Percentiles rank a stretch among this genome's conserved stretches.
Evolutionary conservation across 2,329 filamentous ascomycete species (phyloP).

Genomic region (Zopfia rhizophila): DNA sequence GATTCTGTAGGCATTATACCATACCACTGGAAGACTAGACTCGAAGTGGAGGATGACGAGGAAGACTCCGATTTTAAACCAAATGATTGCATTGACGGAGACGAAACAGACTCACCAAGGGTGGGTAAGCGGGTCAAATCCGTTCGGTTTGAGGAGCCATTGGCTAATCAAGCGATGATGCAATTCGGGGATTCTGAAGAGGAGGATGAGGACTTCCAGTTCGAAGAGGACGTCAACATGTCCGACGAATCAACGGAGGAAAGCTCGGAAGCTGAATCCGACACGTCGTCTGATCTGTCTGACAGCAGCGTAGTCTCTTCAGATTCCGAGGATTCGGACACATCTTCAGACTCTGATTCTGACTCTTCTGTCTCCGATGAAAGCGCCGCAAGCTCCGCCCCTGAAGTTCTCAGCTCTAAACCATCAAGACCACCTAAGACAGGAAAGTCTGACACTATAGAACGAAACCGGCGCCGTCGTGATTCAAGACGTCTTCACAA

Average conservation of each 20-base stretch:
- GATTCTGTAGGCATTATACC: too few relatives aligned
- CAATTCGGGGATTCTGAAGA: neutral
- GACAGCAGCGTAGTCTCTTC: conserved; percentile 43
- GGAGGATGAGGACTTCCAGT: conserved; percentile 42
- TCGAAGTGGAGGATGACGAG: too few relatives aligned
- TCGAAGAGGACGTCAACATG: conserved; percentile 27
- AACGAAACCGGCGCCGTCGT: conserved; percentile 66
- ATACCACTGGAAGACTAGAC: conserved; percentile 5
- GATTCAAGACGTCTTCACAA: conserved; percentile 60
- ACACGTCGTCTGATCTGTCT: conserved; percentile 20
- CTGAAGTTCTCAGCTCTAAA: conserved; percentile 25
- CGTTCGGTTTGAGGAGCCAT: conserved; percentile 35
- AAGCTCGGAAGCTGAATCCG: conserved; percentile 22
- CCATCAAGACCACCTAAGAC: conserved; percentile 54
- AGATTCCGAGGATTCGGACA: conserved; percentile 53
- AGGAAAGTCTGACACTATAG: conserved; percentile 61
- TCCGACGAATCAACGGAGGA: conserved; percentile 27
- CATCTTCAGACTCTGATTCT: conserved; percentile 41
- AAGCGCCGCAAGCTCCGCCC: conserved; percentile 45
- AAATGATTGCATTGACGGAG: too few relatives aligned
- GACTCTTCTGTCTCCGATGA: conserved; percentile 55
- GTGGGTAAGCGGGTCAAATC: conserved; percentile 19
- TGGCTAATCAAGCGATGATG: conserved; percentile 32
- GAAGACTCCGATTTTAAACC: too few relatives aligned
- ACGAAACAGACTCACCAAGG: too few relatives aligned